Percentiles rank a stretch among this genome's conserved stretches.
Evolutionary conservation across 2,329 filamentous ascomycete genomes (phyloP).

Genomic region (Diplocarpon rosae): DNA sequence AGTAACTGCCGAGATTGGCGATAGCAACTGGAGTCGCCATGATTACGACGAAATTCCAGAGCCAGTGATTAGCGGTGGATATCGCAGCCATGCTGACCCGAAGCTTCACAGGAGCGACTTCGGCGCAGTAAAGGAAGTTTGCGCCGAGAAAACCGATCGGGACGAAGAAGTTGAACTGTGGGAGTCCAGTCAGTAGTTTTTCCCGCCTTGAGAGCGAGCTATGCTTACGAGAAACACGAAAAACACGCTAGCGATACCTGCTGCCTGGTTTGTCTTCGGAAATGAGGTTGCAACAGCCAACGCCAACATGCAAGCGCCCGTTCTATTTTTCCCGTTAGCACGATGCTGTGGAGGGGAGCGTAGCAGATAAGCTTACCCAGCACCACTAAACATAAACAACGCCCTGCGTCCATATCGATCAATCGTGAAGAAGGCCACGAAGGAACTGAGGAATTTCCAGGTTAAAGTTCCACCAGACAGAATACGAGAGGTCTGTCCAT

Average conservation of each 20-base stretch:
- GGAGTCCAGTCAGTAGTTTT: no score
- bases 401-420: conserved; percentile 55
- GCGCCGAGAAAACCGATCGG: conserved; percentile 47
- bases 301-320: conserved; percentile 43
- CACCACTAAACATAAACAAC: conserved; percentile 39
- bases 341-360: no score
- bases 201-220: no score
- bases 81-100: conserved; percentile 45
- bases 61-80: conserved; percentile 43
- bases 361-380: no score
- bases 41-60: conserved; percentile 37
- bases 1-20: conserved; percentile 26
- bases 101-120: conserved; percentile 41
- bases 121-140: conserved; percentile 49
- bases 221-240: conserved; percentile 40
- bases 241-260: conserved; percentile 40
- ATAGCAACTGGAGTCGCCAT: conserved; percentile 32
- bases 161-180: conserved; percentile 46
- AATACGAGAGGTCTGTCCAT: conserved; percentile 38
- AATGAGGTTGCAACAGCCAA: conserved; percentile 42
- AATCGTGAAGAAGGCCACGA: conserved; percentile 41
- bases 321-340: no score
- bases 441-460: conserved; percentile 42
- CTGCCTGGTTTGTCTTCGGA: conserved; percentile 33
- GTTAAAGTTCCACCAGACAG: conserved; percentile 37